phyloP scores from a whole-genome alignment of 2,329 filamentous ascomycete species.

The Aspergillus sp. region DNA sequence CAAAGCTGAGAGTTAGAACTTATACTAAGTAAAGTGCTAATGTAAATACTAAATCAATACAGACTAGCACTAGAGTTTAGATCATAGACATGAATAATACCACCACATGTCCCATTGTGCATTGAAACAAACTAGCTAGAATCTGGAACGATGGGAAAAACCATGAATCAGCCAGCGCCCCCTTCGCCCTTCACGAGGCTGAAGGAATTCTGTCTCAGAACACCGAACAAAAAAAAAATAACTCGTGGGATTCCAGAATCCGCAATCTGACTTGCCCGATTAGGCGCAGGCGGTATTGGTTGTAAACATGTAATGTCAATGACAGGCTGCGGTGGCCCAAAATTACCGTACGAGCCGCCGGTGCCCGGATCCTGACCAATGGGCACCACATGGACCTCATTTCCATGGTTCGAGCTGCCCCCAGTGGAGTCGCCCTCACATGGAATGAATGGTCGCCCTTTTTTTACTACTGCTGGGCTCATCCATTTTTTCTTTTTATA shows the following conservation, averaged over 20 bases:
- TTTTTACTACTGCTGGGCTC: not conserved
- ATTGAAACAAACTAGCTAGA: not conserved
- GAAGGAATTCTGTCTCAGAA: not conserved
- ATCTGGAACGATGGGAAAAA: not conserved
- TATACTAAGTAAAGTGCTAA: not conserved
- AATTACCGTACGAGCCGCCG: not conserved
- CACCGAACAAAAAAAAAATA: not conserved
- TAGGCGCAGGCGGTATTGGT: not conserved
- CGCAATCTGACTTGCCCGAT: not conserved
- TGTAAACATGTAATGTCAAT: not conserved
- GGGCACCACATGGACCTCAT: not conserved
- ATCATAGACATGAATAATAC: no score
- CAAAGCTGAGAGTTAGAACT: not conserved
- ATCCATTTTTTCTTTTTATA: slow-evolving; percentile 1
- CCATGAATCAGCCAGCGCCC: not conserved
- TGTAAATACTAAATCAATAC: no score
- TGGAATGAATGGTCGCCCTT: not conserved
- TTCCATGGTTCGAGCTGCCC: slow-evolving; percentile 18
- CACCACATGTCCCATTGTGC: not conserved
- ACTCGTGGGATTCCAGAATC: not conserved
- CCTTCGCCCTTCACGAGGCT: not conserved
- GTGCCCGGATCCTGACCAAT: slow-evolving; percentile 15
- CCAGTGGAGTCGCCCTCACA: not conserved
- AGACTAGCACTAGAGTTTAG: no score
- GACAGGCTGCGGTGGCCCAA: not conserved